Base-by-base conservation (phyloP, 176 grass and related monocot genomes). In the Saccharum officinarum region DNA sequence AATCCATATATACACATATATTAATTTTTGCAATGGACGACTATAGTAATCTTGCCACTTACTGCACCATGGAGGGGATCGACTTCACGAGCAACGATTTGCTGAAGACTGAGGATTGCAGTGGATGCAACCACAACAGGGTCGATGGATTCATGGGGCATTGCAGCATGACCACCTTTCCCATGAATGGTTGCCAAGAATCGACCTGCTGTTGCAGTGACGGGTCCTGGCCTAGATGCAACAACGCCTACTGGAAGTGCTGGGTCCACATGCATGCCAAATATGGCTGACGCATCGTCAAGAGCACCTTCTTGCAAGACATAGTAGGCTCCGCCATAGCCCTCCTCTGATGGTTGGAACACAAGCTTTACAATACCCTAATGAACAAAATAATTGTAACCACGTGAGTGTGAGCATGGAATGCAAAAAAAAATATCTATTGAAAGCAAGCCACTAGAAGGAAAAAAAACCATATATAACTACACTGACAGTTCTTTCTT, bases 291-390 rank as follows among this genome's bases (percentile, higher is more conserved):
- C 4, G 71, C 68, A 4, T 80, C 69, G 31, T 90, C 62, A 10
- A 93, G 59, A 8, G 8, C 38, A 54, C 82, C 91, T 22, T 74
- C 82, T 66, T 80, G 47, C 20, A 90, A 14, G 20, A 90, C 37
- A 41, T 73, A 73, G 22, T 82, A 90, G 8, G 88, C 92, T 10
- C 92, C 92, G 0, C 75, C 92, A 16, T 80, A 18, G 45, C 88
- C 54, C 70, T 93, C 88, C 67, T 90, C 86, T 41, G 82, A 83
- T 44, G 92, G 88, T 50, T 93, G 92, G 62, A 94, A 94, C 18
- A 91, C 79, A 67, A 94, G 86, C 75, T 91, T 94, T 11, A 94
- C 45, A 4, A 57, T 83, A 3, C 92, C 92, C 88, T 92, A 30
- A 57, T 60, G 2, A 73, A 47, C 7, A 46, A 34, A 54, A 10